These are phyloP conservation scores for Chlorella vulgaris DNA, from an alignment of 139 green algal species.

Conservation along the genomic window DNA sequence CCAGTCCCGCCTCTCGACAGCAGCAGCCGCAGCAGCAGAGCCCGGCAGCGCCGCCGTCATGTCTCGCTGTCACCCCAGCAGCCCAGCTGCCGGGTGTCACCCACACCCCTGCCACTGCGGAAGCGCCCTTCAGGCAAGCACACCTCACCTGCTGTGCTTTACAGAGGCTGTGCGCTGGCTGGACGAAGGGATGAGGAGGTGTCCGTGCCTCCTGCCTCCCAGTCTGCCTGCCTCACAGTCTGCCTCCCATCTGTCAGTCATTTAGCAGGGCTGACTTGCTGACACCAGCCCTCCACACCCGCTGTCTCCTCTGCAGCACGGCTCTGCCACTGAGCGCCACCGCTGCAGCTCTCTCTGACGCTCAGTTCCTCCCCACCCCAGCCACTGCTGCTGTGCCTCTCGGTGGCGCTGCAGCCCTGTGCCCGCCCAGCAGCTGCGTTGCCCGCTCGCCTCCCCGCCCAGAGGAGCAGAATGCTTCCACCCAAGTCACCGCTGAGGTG, in stretches of 20 bases:
- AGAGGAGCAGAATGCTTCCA: too few relatives aligned
- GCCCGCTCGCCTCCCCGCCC: too few relatives aligned
- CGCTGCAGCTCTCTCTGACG: conserved; percentile 9
- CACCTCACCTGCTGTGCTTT: too few relatives aligned
- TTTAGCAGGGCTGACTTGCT: neutral
- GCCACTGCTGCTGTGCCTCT: neutral
- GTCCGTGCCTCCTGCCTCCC: too few relatives aligned
- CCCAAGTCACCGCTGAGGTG: neutral
- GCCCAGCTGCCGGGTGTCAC: neutral
- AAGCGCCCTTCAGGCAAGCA: neutral
- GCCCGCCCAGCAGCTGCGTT: neutral
- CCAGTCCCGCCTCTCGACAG: neutral
- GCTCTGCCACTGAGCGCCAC: neutral
- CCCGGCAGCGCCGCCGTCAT: neutral
- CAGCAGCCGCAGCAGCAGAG: conserved; percentile 8
- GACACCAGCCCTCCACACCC: too few relatives aligned
- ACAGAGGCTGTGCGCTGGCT: too few relatives aligned
- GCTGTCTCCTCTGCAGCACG: neutral
- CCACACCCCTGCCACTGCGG: neutral
- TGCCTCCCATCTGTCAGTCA: too few relatives aligned
- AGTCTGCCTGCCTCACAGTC: too few relatives aligned
- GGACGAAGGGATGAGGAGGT: too few relatives aligned
- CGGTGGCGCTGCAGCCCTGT: too few relatives aligned
- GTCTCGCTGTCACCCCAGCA: neutral
- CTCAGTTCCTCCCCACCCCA: conserved; percentile 14